Evolutionary conservation across 331 rosid species (phyloP).

Genomic region (Ulmus americana): DNA sequence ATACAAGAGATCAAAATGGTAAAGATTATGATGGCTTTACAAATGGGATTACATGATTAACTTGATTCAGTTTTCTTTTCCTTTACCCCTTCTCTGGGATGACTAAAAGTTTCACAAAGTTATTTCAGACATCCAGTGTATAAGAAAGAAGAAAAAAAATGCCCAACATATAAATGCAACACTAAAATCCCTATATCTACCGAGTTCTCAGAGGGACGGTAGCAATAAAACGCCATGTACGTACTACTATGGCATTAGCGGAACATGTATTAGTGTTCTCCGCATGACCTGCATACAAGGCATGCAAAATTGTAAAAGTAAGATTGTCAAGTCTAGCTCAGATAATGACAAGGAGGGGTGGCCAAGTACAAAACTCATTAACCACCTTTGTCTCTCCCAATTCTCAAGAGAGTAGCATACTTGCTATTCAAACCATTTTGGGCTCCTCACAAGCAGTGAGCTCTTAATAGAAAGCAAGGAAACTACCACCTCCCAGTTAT

Average conservation of each 20-base stretch:
- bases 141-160: not conserved
- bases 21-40: not conserved
- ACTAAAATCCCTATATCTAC: constrained; percentile 12
- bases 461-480: constrained; percentile 7
- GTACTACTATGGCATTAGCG: constrained; percentile 38
- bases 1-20: not conserved
- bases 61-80: not conserved
- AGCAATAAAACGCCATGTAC: constrained; percentile 29
- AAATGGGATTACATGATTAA: constrained; percentile 2
- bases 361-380: constrained; percentile 23
- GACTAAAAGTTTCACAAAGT: not conserved
- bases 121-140: not conserved
- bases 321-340: constrained; percentile 27
- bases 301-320: constrained; percentile 41
- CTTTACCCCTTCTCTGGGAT: not conserved
- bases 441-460: constrained; percentile 9
- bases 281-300: constrained; percentile 63
- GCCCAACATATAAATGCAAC: not conserved
- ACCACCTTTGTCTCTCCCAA: constrained; percentile 23
- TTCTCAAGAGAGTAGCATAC: constrained; percentile 10
- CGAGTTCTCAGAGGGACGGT: constrained; percentile 17
- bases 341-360: constrained; percentile 33
- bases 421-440: constrained; percentile 16
- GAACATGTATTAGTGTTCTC: constrained; percentile 40
- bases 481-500: constrained; percentile 8